Evolutionary conservation across 768 basidiomycete genomes (phyloP).

Genomic region (Mycena metata): DNA sequence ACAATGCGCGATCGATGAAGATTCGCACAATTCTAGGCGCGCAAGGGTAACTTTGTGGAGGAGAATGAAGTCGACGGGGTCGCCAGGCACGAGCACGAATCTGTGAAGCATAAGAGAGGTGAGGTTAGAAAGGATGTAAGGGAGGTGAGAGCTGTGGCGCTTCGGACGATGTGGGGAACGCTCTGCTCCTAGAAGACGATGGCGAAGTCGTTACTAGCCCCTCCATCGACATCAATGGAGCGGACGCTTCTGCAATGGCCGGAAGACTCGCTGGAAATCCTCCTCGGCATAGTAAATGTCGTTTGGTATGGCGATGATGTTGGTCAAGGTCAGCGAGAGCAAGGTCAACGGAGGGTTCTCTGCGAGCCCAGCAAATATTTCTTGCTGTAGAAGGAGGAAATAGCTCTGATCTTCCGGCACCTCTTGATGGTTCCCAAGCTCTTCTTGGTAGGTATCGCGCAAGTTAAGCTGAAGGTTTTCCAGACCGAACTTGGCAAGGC

Average conservation of each 20-base stretch:
- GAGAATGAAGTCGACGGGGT: slow-evolving; percentile 22
- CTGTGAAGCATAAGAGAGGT: slow-evolving; percentile 9
- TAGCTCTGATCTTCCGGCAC: slow-evolving; percentile 3
- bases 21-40: slow-evolving; percentile 13
- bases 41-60: slow-evolving; percentile 11
- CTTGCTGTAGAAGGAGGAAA: slow-evolving; percentile 18
- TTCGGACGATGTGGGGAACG: slow-evolving; percentile 10
- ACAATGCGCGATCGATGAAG: slow-evolving; percentile 6
- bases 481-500: slow-evolving; percentile 14
- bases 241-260: background rate
- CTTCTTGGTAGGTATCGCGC: slow-evolving; percentile 6
- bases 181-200: background rate
- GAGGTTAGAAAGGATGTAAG: slow-evolving; percentile 18
- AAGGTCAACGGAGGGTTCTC: slow-evolving; percentile 8
- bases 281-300: slow-evolving; percentile 8
- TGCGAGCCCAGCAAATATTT: slow-evolving; percentile 24
- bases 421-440: too few relatives aligned
- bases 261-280: slow-evolving; percentile 22
- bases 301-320: slow-evolving; percentile 22
- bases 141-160: background rate
- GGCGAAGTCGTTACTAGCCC: background rate
- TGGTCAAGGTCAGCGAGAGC: slow-evolving; percentile 9
- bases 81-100: background rate
- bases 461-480: slow-evolving; percentile 3
- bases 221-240: background rate